Base-by-base conservation (phyloP, 805 yeast genomes). In the Saccharomycopsis sp. region DNA sequence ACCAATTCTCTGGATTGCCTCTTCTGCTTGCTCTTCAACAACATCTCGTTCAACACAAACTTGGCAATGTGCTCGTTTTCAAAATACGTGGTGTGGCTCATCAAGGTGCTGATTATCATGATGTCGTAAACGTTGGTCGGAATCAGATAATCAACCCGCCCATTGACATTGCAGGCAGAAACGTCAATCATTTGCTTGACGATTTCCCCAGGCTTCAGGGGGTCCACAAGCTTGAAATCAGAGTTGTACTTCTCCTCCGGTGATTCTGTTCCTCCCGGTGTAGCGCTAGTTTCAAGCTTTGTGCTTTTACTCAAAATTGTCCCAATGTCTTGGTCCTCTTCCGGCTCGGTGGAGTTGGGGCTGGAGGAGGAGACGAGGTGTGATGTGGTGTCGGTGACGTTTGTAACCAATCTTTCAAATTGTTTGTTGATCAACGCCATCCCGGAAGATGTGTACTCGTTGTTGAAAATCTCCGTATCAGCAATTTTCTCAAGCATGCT, bases 71-170 rank as follows among this genome's bases (percentile, higher is more conserved):
- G 87, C 38, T 75, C 69, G 51, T 86, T 94, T 54, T 86, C 95
- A 56, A 89, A 80, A 57, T 89, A 89, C 35, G 85, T 76, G 10
- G 84, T 76, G 58, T 89, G 98, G 0, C 97, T 92, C 37, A 83
- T 83, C 6, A 89, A 65, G 0, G 95, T 92, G 3, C 86, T 73
- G 8, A 89, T 67, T 26, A 86, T 58, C 21, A 94, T 82, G 16
- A 87, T 70, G 52, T 87, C 95, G 48, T 88, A 71, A 17, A 80
- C 67, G 7, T 89, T 84, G 55, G 79, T 81, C 3, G 85, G 85
- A 18, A 89, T 62, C 3, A 79, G 68, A 57, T 82, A 86, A 57
- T 89, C 98, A 1, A 89, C 65, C 39, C 96, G 66, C 0, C 95
- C 95, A 16, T 73, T 71, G 33, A 72, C 67, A 51, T 89, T 89